Base-by-base conservation (phyloP, 2,329 filamentous ascomycete genomes). In the Botryotinia calthae region DNA sequence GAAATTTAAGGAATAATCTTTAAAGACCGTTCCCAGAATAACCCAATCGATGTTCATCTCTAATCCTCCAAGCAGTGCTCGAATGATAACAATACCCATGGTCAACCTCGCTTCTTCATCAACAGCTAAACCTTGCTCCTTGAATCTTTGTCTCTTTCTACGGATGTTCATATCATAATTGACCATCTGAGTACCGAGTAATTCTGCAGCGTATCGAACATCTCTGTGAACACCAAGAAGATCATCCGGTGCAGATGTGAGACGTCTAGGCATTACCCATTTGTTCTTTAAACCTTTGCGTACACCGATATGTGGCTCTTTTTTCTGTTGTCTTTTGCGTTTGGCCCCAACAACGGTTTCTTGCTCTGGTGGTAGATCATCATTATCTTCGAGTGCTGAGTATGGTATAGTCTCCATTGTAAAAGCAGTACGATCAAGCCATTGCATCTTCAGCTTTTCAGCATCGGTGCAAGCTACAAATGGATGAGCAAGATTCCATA, bases 21-120 rank as follows among this genome's bases (percentile, higher is more conserved):
- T 89, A 77, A 89, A 90, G 22, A 89, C 80, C 34, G 84, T 84
- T 76, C 87, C 80, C 73, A 90, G 81, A 58, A 90, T 77, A 16
- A 88, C 88, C 86, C 89, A 90, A 76, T 91, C 89, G 34, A 90
- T 83, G 2, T 84, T 82, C 76, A 87, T 85, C 75, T 89, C 87
- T 18, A 89, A 83, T 10, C 90, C 90, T 16, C 90, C 90, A 10
- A 90, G 82, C 14, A 91, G 81, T 12, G 86, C 86, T 28, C 86
- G 85, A 54, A 90, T 83, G 22, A 87, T 85, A 68, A 91, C 82
- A 73, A 90, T 88, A 4, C 88, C 86, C 28, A 87, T 85, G 69
- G 90, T 82, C 42, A 89, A 82, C 62, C 86, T 83, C 51, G 82
- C 82, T 72, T 85, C 84, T 77, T 84, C 82, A 66, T 84, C 82